Percentiles rank a stretch among this genome's conserved stretches.
Conservation (phyloP, 2,329 filamentous ascomycete genomes). For the Scolecobasidium constrictum region DNA sequence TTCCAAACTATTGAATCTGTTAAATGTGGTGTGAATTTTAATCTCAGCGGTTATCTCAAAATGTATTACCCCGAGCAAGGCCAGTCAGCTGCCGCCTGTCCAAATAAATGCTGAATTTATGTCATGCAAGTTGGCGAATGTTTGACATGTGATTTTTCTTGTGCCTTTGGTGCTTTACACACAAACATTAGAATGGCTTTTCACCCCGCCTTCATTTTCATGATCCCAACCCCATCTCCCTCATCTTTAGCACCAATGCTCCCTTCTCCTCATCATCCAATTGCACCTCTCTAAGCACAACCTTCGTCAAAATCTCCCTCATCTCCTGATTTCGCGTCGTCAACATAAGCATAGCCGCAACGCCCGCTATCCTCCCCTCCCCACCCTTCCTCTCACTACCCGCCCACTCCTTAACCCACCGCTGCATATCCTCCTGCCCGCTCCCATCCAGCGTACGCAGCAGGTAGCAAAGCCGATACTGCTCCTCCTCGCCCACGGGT, state of each 20-base stretch:
- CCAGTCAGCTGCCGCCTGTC: too few species aligned
- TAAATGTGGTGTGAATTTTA: too few species aligned
- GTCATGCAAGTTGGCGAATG: too few species aligned
- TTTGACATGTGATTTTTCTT: too few species aligned
- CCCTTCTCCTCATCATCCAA: neutral
- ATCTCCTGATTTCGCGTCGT: slow-evolving; percentile 1
- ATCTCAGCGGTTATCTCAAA: too few species aligned
- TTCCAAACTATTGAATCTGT: too few species aligned
- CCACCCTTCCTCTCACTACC: neutral
- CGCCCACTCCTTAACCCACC: neutral
- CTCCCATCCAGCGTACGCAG: neutral
- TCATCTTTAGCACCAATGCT: neutral
- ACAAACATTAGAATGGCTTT: too few species aligned
- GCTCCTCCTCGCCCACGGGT: neutral
- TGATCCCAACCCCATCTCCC: neutral
- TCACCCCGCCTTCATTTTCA: too few species aligned
- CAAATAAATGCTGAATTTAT: too few species aligned
- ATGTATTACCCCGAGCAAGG: too few species aligned
- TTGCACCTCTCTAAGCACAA: neutral
- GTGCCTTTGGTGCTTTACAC: too few species aligned
- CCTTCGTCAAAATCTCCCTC: neutral
- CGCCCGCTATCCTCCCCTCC: neutral
- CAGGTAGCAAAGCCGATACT: neutral
- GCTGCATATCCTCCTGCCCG: neutral
- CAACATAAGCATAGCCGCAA: neutral